These are phyloP conservation scores for Penstemon davidsonii DNA, from an alignment of 257 asterid genomes.

Conservation along the genomic window DNA sequence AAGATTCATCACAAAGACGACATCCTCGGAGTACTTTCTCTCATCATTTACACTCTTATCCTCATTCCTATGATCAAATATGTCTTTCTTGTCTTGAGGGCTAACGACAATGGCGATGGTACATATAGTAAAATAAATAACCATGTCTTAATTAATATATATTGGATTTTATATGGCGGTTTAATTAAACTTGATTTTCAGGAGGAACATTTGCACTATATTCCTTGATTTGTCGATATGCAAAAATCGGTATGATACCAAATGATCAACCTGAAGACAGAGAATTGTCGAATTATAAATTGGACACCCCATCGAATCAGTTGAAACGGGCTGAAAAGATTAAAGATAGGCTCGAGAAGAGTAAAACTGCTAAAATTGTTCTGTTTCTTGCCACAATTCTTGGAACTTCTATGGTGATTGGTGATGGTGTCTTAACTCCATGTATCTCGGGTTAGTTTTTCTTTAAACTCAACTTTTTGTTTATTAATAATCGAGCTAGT, in stretches of 20 bases:
- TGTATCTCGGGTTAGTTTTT: slow-evolving; percentile 57
- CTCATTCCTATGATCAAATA: slow-evolving; percentile 72
- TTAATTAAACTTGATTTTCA: slow-evolving; percentile 12
- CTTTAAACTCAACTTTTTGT: too few relatives aligned
- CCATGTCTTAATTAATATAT: neutral
- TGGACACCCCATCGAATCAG: slow-evolving; percentile 51
- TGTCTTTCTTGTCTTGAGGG: slow-evolving; percentile 65
- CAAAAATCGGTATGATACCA: slow-evolving; percentile 65
- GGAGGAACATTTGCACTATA: slow-evolving; percentile 86
- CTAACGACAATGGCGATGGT: slow-evolving; percentile 86
- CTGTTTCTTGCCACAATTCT: slow-evolving; percentile 62
- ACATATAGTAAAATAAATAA: neutral
- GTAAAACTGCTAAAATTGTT: slow-evolving; percentile 44
- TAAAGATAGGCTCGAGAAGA: slow-evolving; percentile 53
- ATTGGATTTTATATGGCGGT: neutral
- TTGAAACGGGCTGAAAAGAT: slow-evolving; percentile 46
- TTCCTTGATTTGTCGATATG: slow-evolving; percentile 70
- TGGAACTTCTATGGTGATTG: slow-evolving; percentile 87
- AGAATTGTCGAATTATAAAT: slow-evolving; percentile 54
- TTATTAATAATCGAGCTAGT: too few relatives aligned
- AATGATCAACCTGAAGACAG: slow-evolving; percentile 68
- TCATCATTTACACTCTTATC: slow-evolving; percentile 64
- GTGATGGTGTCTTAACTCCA: slow-evolving; percentile 83
- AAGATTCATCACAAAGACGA: slow-evolving; percentile 47
- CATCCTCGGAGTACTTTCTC: slow-evolving; percentile 61